phyloP scores from a whole-genome alignment of 371 early-diverging fungal species.

The Batkoa obscura region DNA sequence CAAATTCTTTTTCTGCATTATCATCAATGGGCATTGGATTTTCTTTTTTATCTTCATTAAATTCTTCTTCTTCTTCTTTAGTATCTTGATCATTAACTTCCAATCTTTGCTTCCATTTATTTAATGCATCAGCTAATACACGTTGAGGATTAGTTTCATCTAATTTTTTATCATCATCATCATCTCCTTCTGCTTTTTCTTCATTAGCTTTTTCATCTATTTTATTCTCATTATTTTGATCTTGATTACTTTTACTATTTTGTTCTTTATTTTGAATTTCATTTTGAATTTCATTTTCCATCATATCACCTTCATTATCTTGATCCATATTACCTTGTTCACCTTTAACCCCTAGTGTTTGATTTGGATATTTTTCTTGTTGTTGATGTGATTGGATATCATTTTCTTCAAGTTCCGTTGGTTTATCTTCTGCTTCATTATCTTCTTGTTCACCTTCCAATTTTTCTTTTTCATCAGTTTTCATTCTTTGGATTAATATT shows the following conservation, averaged over 20 bases:
- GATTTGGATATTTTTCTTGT: too few species aligned
- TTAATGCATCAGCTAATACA: slow-evolving; percentile 71
- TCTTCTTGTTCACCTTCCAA: too few species aligned
- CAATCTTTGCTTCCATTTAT: slow-evolving; percentile 71
- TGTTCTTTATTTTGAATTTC: slow-evolving; percentile 20
- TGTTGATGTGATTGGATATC: too few species aligned
- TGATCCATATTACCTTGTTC: too few species aligned
- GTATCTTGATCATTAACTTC: slow-evolving; percentile 24
- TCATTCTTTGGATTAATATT: slow-evolving; percentile 15
- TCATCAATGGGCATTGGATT: slow-evolving; percentile 18
- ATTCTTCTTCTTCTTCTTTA: slow-evolving; percentile 20
- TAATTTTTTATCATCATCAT: slow-evolving; percentile 16
- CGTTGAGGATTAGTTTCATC: slow-evolving; percentile 45
- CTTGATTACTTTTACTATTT: slow-evolving; percentile 20
- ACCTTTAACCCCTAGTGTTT: too few species aligned
- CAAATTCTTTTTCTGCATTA: slow-evolving; percentile 27
- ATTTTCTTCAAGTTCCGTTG: slow-evolving; percentile 18
- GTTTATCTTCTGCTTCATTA: too few species aligned
- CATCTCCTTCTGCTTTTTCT: slow-evolving; percentile 16
- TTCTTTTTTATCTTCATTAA: slow-evolving; percentile 24
- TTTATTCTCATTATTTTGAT: slow-evolving; percentile 21
- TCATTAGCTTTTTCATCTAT: slow-evolving; percentile 24
- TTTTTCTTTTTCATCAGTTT: too few species aligned
- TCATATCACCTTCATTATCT: slow-evolving; percentile 16
- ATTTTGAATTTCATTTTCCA: slow-evolving; percentile 14